Evolutionary conservation across 176 grass and related monocot species (phyloP).

Genomic region (Cenchrus americanus): DNA sequence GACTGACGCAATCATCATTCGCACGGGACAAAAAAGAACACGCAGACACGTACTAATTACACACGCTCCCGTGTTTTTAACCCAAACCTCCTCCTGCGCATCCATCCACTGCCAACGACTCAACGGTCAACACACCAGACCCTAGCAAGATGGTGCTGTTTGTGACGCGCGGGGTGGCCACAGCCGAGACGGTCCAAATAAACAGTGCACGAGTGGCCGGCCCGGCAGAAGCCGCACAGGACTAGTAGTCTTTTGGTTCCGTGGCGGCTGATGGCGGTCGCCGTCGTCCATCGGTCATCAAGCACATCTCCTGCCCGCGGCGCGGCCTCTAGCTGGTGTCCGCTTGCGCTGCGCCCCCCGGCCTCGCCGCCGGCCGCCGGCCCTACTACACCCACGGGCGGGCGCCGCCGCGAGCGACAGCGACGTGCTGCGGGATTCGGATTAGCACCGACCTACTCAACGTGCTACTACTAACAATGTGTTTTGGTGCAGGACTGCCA

Average conservation of each 20-base stretch:
- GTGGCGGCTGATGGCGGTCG: constrained; percentile 12
- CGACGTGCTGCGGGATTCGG: background rate
- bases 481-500: constrained; percentile 62
- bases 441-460: no score
- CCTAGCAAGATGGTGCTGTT: no score
- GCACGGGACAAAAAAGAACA: background rate
- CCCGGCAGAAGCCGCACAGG: background rate
- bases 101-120: no score
- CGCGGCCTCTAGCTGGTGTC: constrained; percentile 12
- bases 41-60: no score
- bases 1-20: background rate
- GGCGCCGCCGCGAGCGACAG: background rate
- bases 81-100: no score
- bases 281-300: background rate
- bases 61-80: no score
- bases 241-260: background rate
- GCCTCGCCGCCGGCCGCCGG: background rate
- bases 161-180: no score
- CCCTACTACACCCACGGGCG: constrained; percentile 29
- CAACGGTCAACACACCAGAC: background rate
- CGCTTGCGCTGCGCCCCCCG: background rate
- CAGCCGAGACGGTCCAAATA: background rate
- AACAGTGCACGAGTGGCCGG: no score
- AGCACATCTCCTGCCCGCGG: background rate
- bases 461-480: background rate